Evolutionary conservation across 805 yeast species (phyloP), one percentile per base, ranked within the genome.

Genomic region (Lachancea cidri): DNA sequence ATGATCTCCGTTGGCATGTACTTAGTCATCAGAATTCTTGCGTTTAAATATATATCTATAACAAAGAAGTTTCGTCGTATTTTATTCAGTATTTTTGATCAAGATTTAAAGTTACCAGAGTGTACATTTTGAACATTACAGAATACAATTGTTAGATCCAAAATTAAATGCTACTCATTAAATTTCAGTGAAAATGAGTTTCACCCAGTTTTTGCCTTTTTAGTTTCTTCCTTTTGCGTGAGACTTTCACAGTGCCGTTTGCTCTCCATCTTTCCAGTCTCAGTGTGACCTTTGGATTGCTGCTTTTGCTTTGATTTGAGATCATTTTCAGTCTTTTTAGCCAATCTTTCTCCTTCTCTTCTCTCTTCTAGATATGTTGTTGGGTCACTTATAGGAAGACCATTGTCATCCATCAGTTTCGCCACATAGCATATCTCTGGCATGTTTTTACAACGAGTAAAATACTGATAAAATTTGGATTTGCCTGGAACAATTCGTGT

Each of bases 401-500:
- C 62, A 17, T 45, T 43, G 2, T 47, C 47, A 6, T 49, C 51
- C 25, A 55, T 20, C 29, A 47, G 48, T 14, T 42, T 29, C 6
- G 45, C 18, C 2, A 57, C 60, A 33, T 54, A 47, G 11, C 49
- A 57, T 38, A 81, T 60, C 33, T 78, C 81, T 11, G 73, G 76
- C 35, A 71, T 60, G 1, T 77, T 68, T 56, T 79, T 86, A 32
- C 78, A 65, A 51, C 72, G 68, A 43, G 79, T 70, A 39, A 87
- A 63, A 35, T 62, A 50, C 50, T 75, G 79, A 57, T 85, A 84
- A 36, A 76, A 67, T 9, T 71, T 67, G 3, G 77, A 72, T 56
- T 78, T 83, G 1, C 94, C 91, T 1, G 96, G 95, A 9, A 86
- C 70, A 65, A 86, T 79, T 54, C 87, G 79, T 25, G 80, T 68